These are phyloP conservation scores for Podospora australis DNA, from an alignment of 495 filamentous ascomycete genomes.

Conservation along the genomic window DNA sequence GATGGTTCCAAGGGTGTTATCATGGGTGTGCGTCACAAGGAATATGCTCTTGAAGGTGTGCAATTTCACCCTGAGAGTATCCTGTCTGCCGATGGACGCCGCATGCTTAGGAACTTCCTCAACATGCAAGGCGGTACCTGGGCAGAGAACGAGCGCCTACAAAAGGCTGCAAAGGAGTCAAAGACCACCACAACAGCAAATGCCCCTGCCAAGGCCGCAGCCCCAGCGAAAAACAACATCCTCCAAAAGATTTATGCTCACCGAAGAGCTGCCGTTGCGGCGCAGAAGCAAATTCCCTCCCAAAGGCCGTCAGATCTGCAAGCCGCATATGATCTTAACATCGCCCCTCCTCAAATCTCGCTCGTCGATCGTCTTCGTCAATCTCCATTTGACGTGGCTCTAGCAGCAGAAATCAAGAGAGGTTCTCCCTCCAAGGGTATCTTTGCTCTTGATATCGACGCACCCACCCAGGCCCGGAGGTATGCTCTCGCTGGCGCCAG, in stretches of 20 bases:
- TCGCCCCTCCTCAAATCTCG: slow-evolving; percentile 78
- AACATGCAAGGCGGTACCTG: slow-evolving; percentile 82
- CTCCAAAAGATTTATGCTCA: slow-evolving; percentile 87
- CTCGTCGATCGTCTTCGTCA: slow-evolving; percentile 73
- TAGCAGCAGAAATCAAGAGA: slow-evolving; percentile 96
- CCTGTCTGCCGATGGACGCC: slow-evolving; percentile 76
- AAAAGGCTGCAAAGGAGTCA: slow-evolving; percentile 31
- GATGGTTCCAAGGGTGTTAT: slow-evolving; percentile 68
- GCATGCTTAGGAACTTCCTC: slow-evolving; percentile 90
- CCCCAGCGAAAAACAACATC: slow-evolving; percentile 69
- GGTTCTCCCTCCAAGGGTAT: slow-evolving; percentile 95
- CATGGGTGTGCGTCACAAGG: slow-evolving; percentile 94
- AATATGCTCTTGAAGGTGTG: slow-evolving; percentile 82
- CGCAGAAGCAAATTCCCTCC: slow-evolving; percentile 82
- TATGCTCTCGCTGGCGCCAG: slow-evolving; percentile 94
- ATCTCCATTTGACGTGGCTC: slow-evolving; percentile 72
- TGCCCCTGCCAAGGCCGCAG: no score
- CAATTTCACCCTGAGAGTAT: slow-evolving; percentile 99
- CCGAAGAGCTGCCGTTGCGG: slow-evolving; percentile 66
- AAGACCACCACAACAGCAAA: slow-evolving; percentile 17
- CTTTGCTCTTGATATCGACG: slow-evolving; percentile 80
- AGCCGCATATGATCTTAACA: slow-evolving; percentile 73
- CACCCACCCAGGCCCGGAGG: slow-evolving; percentile 80
- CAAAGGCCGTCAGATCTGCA: slow-evolving; percentile 80
- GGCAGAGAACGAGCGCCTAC: slow-evolving; percentile 61